These are phyloP conservation scores for Euptelea pleiosperma DNA, from an alignment of 164 flowering plant species.

Conservation along the genomic window DNA sequence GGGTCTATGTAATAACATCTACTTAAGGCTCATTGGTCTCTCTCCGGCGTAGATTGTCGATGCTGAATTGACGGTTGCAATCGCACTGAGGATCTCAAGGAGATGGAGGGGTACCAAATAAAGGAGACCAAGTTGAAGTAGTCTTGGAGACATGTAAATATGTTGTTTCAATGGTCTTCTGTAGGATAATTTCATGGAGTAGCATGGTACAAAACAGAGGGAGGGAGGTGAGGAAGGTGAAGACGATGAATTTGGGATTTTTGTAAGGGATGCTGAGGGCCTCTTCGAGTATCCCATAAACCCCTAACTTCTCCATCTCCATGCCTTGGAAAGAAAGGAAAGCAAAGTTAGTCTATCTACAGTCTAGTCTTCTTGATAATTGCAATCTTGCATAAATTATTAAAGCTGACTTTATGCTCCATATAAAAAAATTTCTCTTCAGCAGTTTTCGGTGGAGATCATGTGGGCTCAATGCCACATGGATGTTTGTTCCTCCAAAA, in stretches of 20 bases:
- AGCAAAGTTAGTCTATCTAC: too few species aligned
- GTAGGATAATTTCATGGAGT: slow-evolving; percentile 17
- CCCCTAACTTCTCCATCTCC: slow-evolving; percentile 10
- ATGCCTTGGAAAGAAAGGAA: too few species aligned
- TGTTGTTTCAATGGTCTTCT: slow-evolving; percentile 9
- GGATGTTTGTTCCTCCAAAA: too few species aligned
- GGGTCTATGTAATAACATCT: too few species aligned
- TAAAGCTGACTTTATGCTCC: too few species aligned
- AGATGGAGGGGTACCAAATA: slow-evolving; percentile 13
- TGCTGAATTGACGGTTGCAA: slow-evolving; percentile 12
- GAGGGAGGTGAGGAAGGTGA: slow-evolving; percentile 19
- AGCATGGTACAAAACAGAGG: slow-evolving; percentile 21
- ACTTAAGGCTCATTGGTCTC: slow-evolving; percentile 2
- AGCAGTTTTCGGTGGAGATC: too few species aligned
- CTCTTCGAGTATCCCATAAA: slow-evolving; percentile 17
- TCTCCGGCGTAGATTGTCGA: slow-evolving; percentile 16
- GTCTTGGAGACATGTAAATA: not conserved
- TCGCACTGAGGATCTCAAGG: slow-evolving; percentile 14
- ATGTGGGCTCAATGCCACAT: too few species aligned
- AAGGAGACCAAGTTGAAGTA: slow-evolving; percentile 13
- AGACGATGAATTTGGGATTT: slow-evolving; percentile 19
- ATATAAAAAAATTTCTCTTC: too few species aligned
- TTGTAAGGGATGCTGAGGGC: slow-evolving; percentile 12
- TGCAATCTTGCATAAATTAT: too few species aligned
- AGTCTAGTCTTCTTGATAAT: too few species aligned